Evolutionary conservation across 352 stramenopile species (phyloP), one percentile per base, ranked within the genome.

Genomic region (Pythium apleroticum): DNA sequence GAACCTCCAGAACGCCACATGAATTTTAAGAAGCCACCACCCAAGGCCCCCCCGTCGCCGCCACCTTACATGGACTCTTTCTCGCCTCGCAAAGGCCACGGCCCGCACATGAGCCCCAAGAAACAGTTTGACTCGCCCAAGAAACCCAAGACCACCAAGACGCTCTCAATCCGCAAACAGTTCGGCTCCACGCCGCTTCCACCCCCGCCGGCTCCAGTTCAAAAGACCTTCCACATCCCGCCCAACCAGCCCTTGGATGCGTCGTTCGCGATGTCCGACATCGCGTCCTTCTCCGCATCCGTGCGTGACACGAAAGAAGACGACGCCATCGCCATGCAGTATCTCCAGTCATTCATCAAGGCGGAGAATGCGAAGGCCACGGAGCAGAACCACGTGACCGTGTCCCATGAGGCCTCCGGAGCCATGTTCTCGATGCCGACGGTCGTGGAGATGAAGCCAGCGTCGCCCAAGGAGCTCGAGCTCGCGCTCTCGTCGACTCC

Each of bases 271-370:
- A 53, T 52, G 33, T 63, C 65, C 15, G 43, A 59, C 15, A 63
- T 66, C 39, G 54, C 54, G 46, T 62, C 65, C 25, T 71, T 59
- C 10, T 71, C 53, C 14, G 56, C 63, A 17, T 65, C 63, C 39
- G 31, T 62, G 27, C 58, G 58, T 3, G 35, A 66, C 28, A 66
- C 57, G 2, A 66, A 58, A 19, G 58, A 66, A 24, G 27, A 71
- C 33, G 65, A 71, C 37, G 65, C 58, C 22, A 71, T 71, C 65
- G 65, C 65, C 28, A 66, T 66, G 65, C 65, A 71, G 65, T 71
- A 71, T 39, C 53, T 71, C 37, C 7, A 43, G 15, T 71, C 65
- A n/a, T 71, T 63, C 65, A 60, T 66, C n/a, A 71, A 71, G 52
- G 35, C 31, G 20, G 63, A 66, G 31, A 52, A 19, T 41, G 39